Percentiles rank a stretch among this genome's conserved stretches.
These are phyloP conservation scores for Ramaria rubella DNA, from an alignment of 768 basidiomycete genomes.

Conservation along the genomic window DNA sequence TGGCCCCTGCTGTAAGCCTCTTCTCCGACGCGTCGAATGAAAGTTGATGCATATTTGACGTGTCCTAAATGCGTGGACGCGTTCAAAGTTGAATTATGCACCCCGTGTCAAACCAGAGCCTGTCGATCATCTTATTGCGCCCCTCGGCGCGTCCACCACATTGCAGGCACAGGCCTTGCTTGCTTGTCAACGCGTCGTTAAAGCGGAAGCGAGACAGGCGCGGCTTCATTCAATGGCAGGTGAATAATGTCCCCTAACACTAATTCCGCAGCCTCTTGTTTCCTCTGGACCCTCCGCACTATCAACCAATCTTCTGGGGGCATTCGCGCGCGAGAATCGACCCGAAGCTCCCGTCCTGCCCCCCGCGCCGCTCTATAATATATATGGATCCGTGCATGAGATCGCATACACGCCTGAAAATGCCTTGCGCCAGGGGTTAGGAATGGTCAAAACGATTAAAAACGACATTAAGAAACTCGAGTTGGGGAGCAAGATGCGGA, in stretches of 20 bases:
- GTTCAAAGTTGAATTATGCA: too few species aligned
- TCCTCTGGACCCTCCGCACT: background rate
- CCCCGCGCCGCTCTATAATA: constrained; percentile 25
- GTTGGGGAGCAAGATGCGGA: constrained; percentile 47
- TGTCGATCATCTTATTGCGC: constrained; percentile 18
- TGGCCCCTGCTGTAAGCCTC: too few species aligned
- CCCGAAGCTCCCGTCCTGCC: constrained; percentile 7
- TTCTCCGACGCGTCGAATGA: too few species aligned
- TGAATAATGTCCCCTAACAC: constrained; percentile 10
- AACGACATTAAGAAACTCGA: constrained; percentile 36
- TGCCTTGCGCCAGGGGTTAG: constrained; percentile 43
- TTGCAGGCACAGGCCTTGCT: constrained; percentile 7
- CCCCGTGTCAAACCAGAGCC: constrained; percentile 31
- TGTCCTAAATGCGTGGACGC: too few species aligned
- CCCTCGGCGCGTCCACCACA: constrained; percentile 5
- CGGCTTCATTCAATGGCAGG: background rate
- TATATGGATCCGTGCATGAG: constrained; percentile 34
- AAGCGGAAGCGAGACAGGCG: constrained; percentile 28
- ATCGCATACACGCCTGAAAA: constrained; percentile 44
- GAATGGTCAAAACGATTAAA: constrained; percentile 47
- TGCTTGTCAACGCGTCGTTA: constrained; percentile 17
- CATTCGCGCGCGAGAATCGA: background rate
- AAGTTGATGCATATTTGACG: too few species aligned
- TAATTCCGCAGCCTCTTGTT: background rate
- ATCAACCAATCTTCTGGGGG: background rate